phyloP scores from a whole-genome alignment of 2,329 filamentous ascomycete species.

The Cytospora schulzeri region DNA sequence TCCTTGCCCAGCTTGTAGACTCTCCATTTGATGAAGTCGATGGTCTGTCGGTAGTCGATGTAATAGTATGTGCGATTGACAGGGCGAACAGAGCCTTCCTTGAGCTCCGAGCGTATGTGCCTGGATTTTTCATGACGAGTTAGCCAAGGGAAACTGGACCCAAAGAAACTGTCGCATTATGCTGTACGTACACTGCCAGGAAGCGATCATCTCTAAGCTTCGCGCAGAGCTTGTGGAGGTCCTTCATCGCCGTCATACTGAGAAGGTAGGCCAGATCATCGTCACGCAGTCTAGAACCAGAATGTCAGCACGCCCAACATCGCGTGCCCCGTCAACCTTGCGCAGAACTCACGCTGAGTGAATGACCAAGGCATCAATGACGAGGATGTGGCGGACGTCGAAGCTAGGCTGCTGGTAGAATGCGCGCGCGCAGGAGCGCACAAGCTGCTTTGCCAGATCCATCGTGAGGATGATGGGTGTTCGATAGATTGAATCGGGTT shows the following conservation, averaged over 20 bases:
- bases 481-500: too few species aligned
- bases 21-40: conserved; percentile 95
- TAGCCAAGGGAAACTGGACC: conserved; percentile 5
- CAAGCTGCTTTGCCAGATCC: conserved; percentile 70
- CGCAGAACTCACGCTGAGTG: conserved; percentile 75
- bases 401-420: conserved; percentile 59
- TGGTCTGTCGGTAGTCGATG: conserved; percentile 90
- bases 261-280: conserved; percentile 86
- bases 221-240: conserved; percentile 86
- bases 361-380: conserved; percentile 83
- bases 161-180: conserved; percentile 1
- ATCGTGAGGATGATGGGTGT: conserved; percentile 34
- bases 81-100: conserved; percentile 78
- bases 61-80: conserved; percentile 93
- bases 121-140: conserved; percentile 41
- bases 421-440: conserved; percentile 82
- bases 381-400: conserved; percentile 78
- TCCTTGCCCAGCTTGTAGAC: conserved; percentile 86
- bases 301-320: conserved; percentile 76
- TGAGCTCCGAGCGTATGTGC: conserved; percentile 74
- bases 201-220: conserved; percentile 85
- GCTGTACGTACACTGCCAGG: conserved; percentile 67
- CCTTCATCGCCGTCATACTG: conserved; percentile 80
- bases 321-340: conserved; percentile 71
- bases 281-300: conserved; percentile 70